Evolutionary conservation across 192 early-diverging fungal genomes (phyloP), one percentile per base, ranked within the genome.

Genomic region (Coemansia sp.): DNA sequence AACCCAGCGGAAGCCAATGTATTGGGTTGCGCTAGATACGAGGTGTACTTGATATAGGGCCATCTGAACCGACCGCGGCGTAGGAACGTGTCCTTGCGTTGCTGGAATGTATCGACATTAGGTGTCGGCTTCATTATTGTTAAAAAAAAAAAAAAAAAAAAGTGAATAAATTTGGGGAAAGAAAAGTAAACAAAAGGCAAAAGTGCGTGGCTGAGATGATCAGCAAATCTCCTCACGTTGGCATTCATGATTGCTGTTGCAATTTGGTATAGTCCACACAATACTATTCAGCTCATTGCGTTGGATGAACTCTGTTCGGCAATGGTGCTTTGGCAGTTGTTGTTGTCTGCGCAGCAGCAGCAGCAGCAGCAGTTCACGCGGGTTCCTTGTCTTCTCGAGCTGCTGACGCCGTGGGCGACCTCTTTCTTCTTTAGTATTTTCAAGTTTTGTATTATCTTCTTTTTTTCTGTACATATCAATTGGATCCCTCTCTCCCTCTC

Each of bases 1-100:
- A 85, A 85, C 32, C 84, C 84, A 1, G 84, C 84, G 0, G 70
- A 70, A 0, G 84, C 84, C 15, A 85, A 64, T 11, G 78, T 80
- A 25, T 75, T 73, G 60, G 78, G 78, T 66, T 80, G 78, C 4
- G 78, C 78, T 19, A 80, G 57, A 27, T 80, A 80, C 38, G 68
- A 48, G 15, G 60, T 66, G 73, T 80, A 75, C 29, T 80, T 80
- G 15, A 68, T 67, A 38, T 80, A 80, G 7, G 78, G 73, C 78
- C 78, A 80, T 41, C 78, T 53, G 63, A 45, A 75, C 58, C 78
- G 73, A 8, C 78, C 72, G 17, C 78, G 78, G 48, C 78, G 78
- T 58, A 80, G 67, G 61, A 80, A 80, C 62, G 78, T 73, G 67
- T 80, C 78, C 42, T 69, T 71, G 57, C 78, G 78, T 60, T 80